Percentiles rank a stretch among this genome's conserved stretches.
These are phyloP conservation scores for Fusarium cicatricum DNA, from an alignment of 2,329 filamentous ascomycete species.

Conservation along the genomic window DNA sequence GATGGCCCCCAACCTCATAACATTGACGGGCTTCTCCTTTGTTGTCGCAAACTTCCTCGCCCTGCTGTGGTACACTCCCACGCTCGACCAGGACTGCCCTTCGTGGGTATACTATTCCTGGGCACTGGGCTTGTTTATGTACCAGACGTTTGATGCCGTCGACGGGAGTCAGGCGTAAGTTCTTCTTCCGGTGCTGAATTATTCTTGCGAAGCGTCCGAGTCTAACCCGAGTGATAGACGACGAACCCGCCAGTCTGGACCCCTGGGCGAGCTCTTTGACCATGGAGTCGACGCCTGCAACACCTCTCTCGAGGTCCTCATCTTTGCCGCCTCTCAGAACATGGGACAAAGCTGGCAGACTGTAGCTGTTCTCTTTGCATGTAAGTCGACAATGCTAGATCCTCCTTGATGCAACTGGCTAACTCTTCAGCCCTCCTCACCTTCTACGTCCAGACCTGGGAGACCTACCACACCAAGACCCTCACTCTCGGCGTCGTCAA, in stretches of 20 bases:
- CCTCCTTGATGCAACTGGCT: conserved; percentile 2
- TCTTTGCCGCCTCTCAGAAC: conserved; percentile 93
- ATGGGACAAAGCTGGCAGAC: conserved; percentile 93
- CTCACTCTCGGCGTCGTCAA: conserved; percentile 92
- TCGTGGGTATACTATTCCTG: conserved; percentile 94
- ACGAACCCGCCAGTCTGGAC: conserved; percentile 90
- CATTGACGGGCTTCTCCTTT: conserved; percentile 88
- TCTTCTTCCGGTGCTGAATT: conserved; percentile 34
- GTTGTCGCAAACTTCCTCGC: conserved; percentile 90
- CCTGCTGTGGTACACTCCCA: conserved; percentile 95
- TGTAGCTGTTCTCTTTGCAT: conserved; percentile 81
- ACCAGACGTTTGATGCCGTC: conserved; percentile 98
- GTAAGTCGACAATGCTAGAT: conserved; percentile 56
- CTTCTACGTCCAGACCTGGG: conserved; percentile 99
- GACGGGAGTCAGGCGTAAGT: conserved; percentile 92
- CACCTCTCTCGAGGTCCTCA: conserved; percentile 89
- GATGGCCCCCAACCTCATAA: conserved; percentile 93
- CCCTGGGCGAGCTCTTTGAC: conserved; percentile 95
- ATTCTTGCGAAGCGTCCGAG: neutral
- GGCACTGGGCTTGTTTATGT: conserved; percentile 89
- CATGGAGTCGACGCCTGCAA: conserved; percentile 98
- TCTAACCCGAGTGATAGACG: conserved; percentile 59
- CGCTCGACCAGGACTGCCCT: conserved; percentile 90
- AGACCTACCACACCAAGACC: conserved; percentile 98
- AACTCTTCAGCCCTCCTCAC: conserved; percentile 75